Evolutionary conservation across 345 rosid species (phyloP), one percentile per base, ranked within the genome.

Genomic region (Salix suchowensis): DNA sequence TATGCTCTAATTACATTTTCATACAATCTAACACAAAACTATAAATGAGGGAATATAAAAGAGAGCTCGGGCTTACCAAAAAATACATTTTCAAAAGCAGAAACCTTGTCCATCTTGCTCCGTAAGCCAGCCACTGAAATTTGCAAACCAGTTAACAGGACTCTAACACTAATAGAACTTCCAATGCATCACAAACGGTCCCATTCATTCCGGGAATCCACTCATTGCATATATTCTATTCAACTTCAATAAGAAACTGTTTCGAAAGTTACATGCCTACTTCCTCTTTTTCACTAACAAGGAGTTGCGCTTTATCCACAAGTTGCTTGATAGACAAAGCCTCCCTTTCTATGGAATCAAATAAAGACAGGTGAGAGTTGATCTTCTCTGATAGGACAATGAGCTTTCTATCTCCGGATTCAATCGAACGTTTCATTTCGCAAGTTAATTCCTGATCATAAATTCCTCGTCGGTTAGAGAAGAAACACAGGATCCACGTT

Each of bases 261-360:
- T 37, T 2, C 82, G 72, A 80, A 48, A 80, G 79, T 74, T 42
- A 88, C 92, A 74, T 88, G 89, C 97, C 96, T 91, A 89, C 76
- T 81, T 88, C 93, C 86, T 90, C 94, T 81, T 87, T 93, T 76
- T 87, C 89, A 81, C 79, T 86, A 76, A 91, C 85, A 84, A 87
- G 66, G 23, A 82, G 80, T 72, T 87, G 86, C 86, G 86, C 87
- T 48, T 84, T 83, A 36, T 90, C 88, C 71, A 89, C 82, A 61
- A 89, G 84, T 75, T 88, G 86, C 78, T 87, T 90, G 74, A 90
- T 80, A 26, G 80, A 82, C n/a, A 85, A 85, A 79, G 93, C 93
- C 85, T 89, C 94, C 78, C 81, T 91, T 86, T 88, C 92, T 77
- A 93, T 93, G 19, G 93, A 90, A 85, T 91, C 94, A 76, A 93